These are phyloP conservation scores for Fusarium metavorans DNA, from an alignment of 2,329 filamentous ascomycete genomes.

Conservation along the genomic window DNA sequence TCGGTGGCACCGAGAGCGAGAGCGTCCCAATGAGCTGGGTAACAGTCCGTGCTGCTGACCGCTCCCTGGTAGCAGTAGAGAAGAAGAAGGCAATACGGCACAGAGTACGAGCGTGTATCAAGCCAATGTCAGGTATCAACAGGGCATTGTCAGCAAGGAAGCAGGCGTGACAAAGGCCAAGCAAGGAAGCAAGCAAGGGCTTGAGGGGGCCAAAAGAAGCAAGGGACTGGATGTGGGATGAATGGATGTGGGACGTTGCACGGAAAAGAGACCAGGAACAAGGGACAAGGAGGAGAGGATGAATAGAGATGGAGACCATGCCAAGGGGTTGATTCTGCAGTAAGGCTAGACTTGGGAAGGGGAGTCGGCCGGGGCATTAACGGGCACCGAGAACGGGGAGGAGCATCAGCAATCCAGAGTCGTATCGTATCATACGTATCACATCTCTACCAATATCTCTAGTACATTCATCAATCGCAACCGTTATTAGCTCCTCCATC, in stretches of 20 bases:
- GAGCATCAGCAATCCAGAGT: not conserved
- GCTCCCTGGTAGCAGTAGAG: slow-evolving; percentile 5
- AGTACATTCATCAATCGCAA: not conserved
- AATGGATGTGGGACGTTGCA: slow-evolving; percentile 19
- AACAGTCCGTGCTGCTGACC: slow-evolving; percentile 30
- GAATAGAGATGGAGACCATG: not conserved
- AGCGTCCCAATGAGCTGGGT: slow-evolving; percentile 37
- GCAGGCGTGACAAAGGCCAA: slow-evolving; percentile 20
- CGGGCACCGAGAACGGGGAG: not conserved
- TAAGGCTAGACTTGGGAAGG: slow-evolving; percentile 11
- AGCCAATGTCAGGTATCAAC: slow-evolving; percentile 23
- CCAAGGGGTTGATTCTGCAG: not conserved
- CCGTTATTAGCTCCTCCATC: not conserved
- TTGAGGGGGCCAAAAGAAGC: slow-evolving; percentile 31
- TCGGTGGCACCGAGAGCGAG: slow-evolving; percentile 32
- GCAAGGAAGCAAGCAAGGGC: slow-evolving; percentile 2
- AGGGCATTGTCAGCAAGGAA: slow-evolving; percentile 13
- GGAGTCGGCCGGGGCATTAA: slow-evolving; percentile 6
- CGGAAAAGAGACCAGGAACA: slow-evolving; percentile 29
- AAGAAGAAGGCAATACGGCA: not conserved
- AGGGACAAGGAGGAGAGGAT: slow-evolving; percentile 19
- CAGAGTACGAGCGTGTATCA: slow-evolving; percentile 1
- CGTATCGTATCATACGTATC: not conserved
- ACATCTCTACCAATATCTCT: not conserved
- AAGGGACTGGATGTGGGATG: slow-evolving; percentile 33